phyloP scores from a whole-genome alignment of 371 early-diverging fungal genomes.

The Mucor piriformis region DNA sequence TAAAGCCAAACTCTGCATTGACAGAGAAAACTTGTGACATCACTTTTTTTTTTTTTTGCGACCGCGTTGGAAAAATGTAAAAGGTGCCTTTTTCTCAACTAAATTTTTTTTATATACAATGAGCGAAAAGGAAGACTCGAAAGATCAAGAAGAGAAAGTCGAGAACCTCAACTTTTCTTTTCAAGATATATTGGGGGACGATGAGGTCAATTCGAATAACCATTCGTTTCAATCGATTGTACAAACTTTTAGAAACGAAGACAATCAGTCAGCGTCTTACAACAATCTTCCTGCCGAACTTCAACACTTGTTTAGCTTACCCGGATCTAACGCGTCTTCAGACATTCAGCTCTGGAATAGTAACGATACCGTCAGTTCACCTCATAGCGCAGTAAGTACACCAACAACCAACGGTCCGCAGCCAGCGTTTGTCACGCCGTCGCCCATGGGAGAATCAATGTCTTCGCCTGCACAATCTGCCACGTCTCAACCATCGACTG shows the following conservation, averaged over 20 bases:
- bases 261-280: conserved; percentile 24
- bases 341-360: conserved; percentile 5
- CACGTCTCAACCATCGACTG: background rate
- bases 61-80: no score
- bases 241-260: conserved; percentile 17
- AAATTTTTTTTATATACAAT: background rate
- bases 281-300: conserved; percentile 39
- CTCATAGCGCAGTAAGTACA: conserved; percentile 6
- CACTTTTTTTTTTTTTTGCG: background rate
- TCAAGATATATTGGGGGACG: conserved; percentile 36
- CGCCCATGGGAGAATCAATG: conserved; percentile 1
- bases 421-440: background rate
- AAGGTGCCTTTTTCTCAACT: background rate
- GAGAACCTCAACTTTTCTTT: conserved; percentile 30
- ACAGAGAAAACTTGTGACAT: no score
- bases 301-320: conserved; percentile 31
- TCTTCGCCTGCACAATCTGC: conserved; percentile 9
- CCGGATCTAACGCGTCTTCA: conserved; percentile 6
- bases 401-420: background rate
- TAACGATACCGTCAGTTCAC: background rate
- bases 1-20: no score
- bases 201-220: conserved; percentile 17
- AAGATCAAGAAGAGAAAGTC: conserved; percentile 13
- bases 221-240: conserved; percentile 27
- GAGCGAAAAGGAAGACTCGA: conserved; percentile 13